Evolutionary conservation across 371 early-diverging fungal species (phyloP).

Genomic region (Nematocida sp.): DNA sequence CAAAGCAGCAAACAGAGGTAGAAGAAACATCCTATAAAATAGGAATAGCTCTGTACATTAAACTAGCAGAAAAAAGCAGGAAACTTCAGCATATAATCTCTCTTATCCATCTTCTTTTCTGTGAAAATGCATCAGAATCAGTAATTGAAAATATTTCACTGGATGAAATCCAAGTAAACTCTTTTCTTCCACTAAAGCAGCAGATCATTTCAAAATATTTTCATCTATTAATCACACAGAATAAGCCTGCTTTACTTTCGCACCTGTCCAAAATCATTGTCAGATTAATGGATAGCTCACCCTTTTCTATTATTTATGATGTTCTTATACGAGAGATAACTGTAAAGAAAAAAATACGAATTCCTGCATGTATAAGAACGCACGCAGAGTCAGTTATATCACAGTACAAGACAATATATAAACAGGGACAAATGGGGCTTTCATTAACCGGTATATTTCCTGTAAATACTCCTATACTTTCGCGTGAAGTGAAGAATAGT

Average conservation of each 20-base stretch:
- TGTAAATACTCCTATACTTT: slow-evolving; percentile 18
- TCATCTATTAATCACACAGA: background rate
- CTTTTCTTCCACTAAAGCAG: slow-evolving; percentile 47
- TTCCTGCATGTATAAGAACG: background rate
- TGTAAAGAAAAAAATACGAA: background rate
- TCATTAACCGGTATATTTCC: slow-evolving; percentile 7
- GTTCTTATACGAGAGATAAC: slow-evolving; percentile 25
- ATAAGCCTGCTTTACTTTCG: background rate
- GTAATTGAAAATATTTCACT: background rate
- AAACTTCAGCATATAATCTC: slow-evolving; percentile 34
- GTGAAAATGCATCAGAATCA: background rate
- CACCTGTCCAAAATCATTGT: background rate
- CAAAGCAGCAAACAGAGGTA: slow-evolving; percentile 24
- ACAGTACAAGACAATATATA: slow-evolving; percentile 12
- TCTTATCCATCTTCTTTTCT: slow-evolving; percentile 50
- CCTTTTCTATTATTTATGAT: slow-evolving; percentile 23
- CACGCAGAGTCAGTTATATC: slow-evolving; percentile 11
- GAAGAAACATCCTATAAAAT: slow-evolving; percentile 12
- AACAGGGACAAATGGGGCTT: background rate
- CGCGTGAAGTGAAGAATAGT: background rate
- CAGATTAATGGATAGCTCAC: background rate
- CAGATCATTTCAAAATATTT: slow-evolving; percentile 55
- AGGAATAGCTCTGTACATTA: slow-evolving; percentile 27
- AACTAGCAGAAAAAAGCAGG: background rate
- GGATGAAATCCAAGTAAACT: slow-evolving; percentile 4